These are phyloP conservation scores for Cyberlindnera subsufficiens DNA, from an alignment of 805 yeast genomes.

Conservation along the genomic window DNA sequence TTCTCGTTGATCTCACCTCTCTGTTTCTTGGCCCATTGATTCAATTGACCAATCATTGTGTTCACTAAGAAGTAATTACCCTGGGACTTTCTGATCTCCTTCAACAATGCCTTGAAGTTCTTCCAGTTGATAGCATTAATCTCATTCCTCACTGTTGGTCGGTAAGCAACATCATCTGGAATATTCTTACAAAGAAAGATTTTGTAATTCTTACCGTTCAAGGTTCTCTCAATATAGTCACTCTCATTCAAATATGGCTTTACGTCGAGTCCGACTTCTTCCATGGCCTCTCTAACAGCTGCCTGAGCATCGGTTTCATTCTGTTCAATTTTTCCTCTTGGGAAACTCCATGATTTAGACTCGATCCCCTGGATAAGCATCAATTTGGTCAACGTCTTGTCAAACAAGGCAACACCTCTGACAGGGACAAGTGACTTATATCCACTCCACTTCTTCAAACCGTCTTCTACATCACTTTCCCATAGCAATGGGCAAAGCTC, in stretches of 20 bases:
- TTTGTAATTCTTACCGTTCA: constrained; percentile 78
- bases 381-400: constrained; percentile 60
- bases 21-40: constrained; percentile 49
- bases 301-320: constrained; percentile 85
- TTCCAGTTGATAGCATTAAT: constrained; percentile 80
- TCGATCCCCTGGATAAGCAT: constrained; percentile 82
- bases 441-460: constrained; percentile 69
- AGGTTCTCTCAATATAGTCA: constrained; percentile 75
- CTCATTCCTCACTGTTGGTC: constrained; percentile 83
- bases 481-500: constrained; percentile 70
- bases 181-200: constrained; percentile 74
- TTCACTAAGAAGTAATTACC: constrained; percentile 31
- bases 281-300: constrained; percentile 86
- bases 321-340: constrained; percentile 93
- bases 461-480: constrained; percentile 83
- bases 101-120: constrained; percentile 40
- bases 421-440: constrained; percentile 93
- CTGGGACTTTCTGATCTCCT: constrained; percentile 24
- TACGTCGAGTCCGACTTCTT: constrained; percentile 91
- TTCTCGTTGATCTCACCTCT: constrained; percentile 46
- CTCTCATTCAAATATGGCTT: constrained; percentile 58
- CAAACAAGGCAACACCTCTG: constrained; percentile 88
- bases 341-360: constrained; percentile 87
- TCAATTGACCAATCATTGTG: constrained; percentile 36
- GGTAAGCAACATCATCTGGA: constrained; percentile 69